phyloP scores from a whole-genome alignment of 345 rosid genomes.

The Eucalyptus cloeziana region DNA sequence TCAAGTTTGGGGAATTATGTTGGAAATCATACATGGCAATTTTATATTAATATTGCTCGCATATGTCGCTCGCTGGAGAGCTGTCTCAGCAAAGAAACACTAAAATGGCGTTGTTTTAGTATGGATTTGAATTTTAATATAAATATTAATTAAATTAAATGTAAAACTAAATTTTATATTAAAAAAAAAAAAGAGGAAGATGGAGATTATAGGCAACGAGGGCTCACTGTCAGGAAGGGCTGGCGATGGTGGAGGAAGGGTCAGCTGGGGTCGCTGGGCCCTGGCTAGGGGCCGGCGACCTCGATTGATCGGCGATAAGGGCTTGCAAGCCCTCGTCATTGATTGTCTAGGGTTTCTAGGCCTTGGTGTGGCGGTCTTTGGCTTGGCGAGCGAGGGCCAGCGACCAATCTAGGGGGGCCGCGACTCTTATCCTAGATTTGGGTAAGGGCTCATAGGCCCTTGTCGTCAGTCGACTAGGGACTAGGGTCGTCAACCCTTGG shows the following conservation, averaged over 20 bases:
- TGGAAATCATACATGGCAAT: fast-evolving
- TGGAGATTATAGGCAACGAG: too few relatives aligned
- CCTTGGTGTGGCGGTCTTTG: too few relatives aligned
- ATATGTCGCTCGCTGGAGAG: too few relatives aligned
- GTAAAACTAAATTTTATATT: too few relatives aligned
- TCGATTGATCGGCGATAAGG: fast-evolving
- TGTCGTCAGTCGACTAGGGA: fast-evolving
- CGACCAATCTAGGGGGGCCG: fast-evolving
- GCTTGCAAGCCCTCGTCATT: fast-evolving
- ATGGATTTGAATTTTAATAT: too few relatives aligned
- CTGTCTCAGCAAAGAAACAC: too few relatives aligned
- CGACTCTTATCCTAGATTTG: fast-evolving
- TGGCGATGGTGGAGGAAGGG: fast-evolving
- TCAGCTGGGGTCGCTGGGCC: fast-evolving
- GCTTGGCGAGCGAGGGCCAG: fast-evolving
- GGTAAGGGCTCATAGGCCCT: too few relatives aligned
- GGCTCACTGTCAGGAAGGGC: fast-evolving
- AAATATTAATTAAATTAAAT: too few relatives aligned
- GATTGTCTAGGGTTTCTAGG: fast-evolving
- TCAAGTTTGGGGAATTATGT: fast-evolving
- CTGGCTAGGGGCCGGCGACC: fast-evolving
- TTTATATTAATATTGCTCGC: too few relatives aligned
- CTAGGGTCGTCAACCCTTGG: fast-evolving
- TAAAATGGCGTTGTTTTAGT: too few relatives aligned
- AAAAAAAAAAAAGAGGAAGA: too few relatives aligned